phyloP scores from a whole-genome alignment of 2,329 filamentous ascomycete genomes.

The Didymella arachidicola region DNA sequence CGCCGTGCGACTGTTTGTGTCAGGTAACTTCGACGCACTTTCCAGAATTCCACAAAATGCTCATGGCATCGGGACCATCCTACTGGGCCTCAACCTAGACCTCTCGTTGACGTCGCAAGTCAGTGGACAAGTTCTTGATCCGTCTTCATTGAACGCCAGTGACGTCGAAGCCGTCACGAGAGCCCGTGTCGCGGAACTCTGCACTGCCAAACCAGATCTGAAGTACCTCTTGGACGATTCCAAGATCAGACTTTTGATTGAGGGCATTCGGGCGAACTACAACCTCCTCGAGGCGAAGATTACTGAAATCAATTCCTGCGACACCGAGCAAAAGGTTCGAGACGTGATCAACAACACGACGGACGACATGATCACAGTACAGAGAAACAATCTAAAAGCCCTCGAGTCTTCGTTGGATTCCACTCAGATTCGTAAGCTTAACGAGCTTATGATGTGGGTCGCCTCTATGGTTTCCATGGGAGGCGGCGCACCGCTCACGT shows the following conservation, averaged over 20 bases:
- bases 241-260: slow-evolving; percentile 24
- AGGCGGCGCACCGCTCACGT: background rate
- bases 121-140: too few relatives aligned
- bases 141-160: background rate
- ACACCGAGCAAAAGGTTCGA: slow-evolving; percentile 25
- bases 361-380: slow-evolving; percentile 12
- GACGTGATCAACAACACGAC: slow-evolving; percentile 22
- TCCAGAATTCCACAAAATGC: background rate
- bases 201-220: slow-evolving; percentile 20
- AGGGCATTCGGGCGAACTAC: slow-evolving; percentile 22
- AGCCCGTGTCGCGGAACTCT: slow-evolving; percentile 12
- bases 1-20: background rate
- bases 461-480: slow-evolving; percentile 4
- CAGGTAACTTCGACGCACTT: background rate
- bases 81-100: background rate
- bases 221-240: slow-evolving; percentile 18
- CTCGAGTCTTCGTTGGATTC: slow-evolving; percentile 12
- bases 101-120: too few relatives aligned
- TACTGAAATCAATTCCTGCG: slow-evolving; percentile 24
- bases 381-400: slow-evolving; percentile 3
- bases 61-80: background rate
- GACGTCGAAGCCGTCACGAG: slow-evolving; percentile 1
- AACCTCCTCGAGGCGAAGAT: slow-evolving; percentile 25
- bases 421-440: slow-evolving; percentile 19
- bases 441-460: slow-evolving; percentile 28